Conservation (phyloP, 2,329 filamentous ascomycete genomes). For the Penicillium corylophilum region DNA sequence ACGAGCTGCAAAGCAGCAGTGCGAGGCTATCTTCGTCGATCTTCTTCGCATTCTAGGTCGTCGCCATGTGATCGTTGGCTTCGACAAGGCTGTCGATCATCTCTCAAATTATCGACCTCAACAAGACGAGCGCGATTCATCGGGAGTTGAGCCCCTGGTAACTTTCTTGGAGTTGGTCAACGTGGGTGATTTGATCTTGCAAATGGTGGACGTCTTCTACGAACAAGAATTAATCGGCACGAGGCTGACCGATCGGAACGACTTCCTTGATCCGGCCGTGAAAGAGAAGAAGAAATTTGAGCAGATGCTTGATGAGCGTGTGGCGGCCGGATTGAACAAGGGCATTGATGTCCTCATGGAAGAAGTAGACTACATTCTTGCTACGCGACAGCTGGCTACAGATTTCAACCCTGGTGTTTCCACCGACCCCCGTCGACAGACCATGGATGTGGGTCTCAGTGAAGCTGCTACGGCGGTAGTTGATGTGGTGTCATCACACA, state of each 20-base stretch:
- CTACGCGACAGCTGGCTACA: conserved; percentile 77
- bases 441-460: conserved; percentile 63
- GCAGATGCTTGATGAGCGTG: conserved; percentile 95
- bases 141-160: conserved; percentile 83
- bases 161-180: conserved; percentile 98
- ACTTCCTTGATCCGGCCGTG: conserved; percentile 87
- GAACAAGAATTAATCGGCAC: conserved; percentile 85
- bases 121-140: conserved; percentile 59
- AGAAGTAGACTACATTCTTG: conserved; percentile 93
- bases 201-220: conserved; percentile 99
- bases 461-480: conserved; percentile 77
- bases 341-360: conserved; percentile 98
- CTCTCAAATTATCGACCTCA: conserved; percentile 89
- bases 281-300: conserved; percentile 98
- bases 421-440: conserved; percentile 33
- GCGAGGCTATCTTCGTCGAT: conserved; percentile 81
- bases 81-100: conserved; percentile 88
- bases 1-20: conserved; percentile 82
- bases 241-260: conserved; percentile 84
- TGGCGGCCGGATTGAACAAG: conserved; percentile 93
- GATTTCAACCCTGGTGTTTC: conserved; percentile 77
- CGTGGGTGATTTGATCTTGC: conserved; percentile 93
- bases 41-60: conserved; percentile 81
- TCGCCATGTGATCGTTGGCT: conserved; percentile 86
- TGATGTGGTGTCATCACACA: conserved; percentile 82